phyloP scores from a whole-genome alignment of 768 basidiomycete species.

The Lentinus tigrinus region DNA sequence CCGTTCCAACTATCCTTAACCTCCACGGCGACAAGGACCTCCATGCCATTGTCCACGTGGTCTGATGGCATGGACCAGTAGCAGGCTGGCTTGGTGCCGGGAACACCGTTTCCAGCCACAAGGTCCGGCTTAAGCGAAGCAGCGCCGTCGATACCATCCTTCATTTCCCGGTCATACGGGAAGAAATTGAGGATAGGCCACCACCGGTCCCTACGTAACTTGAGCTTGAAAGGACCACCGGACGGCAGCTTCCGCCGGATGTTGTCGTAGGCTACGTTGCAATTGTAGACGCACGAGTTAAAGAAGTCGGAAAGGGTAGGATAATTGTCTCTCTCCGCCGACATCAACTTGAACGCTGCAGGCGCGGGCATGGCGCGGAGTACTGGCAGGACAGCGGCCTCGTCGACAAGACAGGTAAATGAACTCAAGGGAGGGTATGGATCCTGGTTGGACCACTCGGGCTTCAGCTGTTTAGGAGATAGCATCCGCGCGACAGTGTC shows the following conservation, averaged over 20 bases:
- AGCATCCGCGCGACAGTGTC: neutral
- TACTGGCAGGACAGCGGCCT: neutral
- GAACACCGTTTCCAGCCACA: too few relatives aligned
- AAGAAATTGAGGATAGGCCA: neutral
- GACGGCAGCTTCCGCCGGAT: neutral
- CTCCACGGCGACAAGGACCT: too few relatives aligned
- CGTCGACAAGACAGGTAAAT: neutral
- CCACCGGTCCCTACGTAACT: neutral
- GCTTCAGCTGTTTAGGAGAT: neutral
- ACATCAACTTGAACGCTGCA: neutral
- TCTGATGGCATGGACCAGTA: too few relatives aligned
- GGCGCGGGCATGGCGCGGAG: neutral
- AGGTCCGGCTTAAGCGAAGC: too few relatives aligned
- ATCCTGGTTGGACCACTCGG: neutral
- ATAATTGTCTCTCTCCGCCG: neutral
- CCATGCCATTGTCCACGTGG: too few relatives aligned
- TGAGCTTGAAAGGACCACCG: neutral
- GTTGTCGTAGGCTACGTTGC: neutral
- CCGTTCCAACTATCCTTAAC: too few relatives aligned
- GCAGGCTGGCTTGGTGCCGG: too few relatives aligned
- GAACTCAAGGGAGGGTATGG: neutral
- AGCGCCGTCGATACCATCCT: neutral
- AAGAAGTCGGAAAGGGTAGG: neutral
- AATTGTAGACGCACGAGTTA: neutral
- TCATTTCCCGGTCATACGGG: neutral